Evolutionary conservation across 257 asterid genomes (phyloP).

Genomic region (Handroanthus guayacan): DNA sequence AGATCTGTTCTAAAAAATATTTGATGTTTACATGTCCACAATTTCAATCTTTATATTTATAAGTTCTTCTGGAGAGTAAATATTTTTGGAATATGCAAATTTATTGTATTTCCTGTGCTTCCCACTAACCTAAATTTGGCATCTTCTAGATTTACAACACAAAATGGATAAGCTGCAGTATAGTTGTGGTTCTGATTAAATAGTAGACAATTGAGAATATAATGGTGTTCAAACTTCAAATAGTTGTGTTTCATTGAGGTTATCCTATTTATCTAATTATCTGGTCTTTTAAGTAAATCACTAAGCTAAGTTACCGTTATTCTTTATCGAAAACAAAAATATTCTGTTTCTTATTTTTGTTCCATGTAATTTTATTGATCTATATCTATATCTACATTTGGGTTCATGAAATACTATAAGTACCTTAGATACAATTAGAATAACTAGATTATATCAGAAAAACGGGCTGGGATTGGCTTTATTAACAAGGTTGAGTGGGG

Average conservation of each 20-base stretch:
- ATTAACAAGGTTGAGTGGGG: constrained; percentile 99
- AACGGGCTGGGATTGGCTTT: constrained; percentile 94
- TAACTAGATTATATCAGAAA: constrained; percentile 57
- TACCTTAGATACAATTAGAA: constrained; percentile 10
- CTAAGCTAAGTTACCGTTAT: neutral
- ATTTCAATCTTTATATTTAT: neutral
- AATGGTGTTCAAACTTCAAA: neutral
- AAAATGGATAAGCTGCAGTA: neutral
- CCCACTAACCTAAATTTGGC: neutral
- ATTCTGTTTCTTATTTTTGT: neutral
- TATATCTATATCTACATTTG: neutral
- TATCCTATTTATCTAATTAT: no score
- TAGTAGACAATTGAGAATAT: neutral
- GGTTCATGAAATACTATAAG: constrained; percentile 27
- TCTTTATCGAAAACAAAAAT: neutral
- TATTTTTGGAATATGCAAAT: neutral
- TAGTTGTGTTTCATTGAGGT: neutral
- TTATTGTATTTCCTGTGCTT: neutral
- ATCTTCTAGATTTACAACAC: neutral
- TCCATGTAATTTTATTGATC: neutral
- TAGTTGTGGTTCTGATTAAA: neutral
- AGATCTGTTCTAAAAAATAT: neutral
- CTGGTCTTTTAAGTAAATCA: neutral
- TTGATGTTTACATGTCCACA: neutral
- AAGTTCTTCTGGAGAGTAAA: neutral